These are phyloP conservation scores for Physaria fendleri DNA, from an alignment of 345 rosid genomes.

Conservation along the genomic window DNA sequence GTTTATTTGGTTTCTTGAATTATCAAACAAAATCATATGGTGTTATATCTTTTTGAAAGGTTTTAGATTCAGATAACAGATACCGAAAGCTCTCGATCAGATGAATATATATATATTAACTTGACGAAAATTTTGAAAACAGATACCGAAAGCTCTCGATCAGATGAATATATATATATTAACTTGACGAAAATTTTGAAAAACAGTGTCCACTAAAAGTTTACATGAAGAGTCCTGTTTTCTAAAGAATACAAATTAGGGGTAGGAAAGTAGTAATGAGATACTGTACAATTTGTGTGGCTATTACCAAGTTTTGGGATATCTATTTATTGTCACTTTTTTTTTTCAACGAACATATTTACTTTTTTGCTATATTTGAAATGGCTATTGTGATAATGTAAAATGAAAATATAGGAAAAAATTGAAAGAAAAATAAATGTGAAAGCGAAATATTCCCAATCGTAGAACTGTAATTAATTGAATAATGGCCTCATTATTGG, in stretches of 20 bases:
- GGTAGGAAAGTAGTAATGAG: background rate
- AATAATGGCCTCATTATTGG: slow-evolving; percentile 14
- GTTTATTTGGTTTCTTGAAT: background rate
- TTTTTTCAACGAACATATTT: background rate
- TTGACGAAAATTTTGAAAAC: background rate
- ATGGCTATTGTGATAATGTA: background rate
- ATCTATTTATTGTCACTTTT: background rate
- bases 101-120: too few relatives aligned
- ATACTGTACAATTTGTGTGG: background rate
- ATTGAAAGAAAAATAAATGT: slow-evolving; percentile 1
- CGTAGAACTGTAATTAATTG: background rate
- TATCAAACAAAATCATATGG: background rate
- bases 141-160: background rate
- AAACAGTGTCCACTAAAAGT: background rate
- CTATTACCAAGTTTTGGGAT: background rate
- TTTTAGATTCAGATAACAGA: background rate
- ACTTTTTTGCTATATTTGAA: background rate
- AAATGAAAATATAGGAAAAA: background rate
- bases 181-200: background rate
- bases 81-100: background rate
- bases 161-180: too few relatives aligned
- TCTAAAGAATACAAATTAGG: background rate
- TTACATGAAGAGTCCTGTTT: background rate
- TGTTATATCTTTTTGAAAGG: background rate
- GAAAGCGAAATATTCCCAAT: slow-evolving; percentile 24